Conservation (phyloP, 768 basidiomycete genomes). For the Xanthoconium stramineum region DNA sequence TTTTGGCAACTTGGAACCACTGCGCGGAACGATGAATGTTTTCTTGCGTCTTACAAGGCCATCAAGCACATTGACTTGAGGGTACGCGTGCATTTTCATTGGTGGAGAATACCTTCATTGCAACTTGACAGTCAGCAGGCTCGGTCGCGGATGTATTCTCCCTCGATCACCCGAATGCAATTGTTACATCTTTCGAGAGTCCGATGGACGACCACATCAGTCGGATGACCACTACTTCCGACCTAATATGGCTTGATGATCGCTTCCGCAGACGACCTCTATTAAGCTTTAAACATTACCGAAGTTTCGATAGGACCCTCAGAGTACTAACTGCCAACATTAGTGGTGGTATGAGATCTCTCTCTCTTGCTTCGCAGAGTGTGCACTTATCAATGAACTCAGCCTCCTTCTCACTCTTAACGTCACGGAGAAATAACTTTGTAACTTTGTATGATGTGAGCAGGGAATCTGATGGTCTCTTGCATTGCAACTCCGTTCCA, state of each 20-base stretch:
- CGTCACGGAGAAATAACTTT: conserved; percentile 56
- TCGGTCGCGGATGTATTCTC: conserved; percentile 34
- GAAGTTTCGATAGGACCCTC: conserved; percentile 60
- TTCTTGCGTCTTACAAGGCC: conserved; percentile 45
- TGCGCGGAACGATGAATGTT: conserved; percentile 34
- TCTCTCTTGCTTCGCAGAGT: not conserved
- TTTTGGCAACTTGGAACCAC: conserved; percentile 56
- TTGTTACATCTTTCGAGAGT: conserved; percentile 56
- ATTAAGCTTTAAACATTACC: conserved; percentile 57
- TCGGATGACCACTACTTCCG: conserved; percentile 55
- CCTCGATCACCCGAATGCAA: conserved; percentile 31
- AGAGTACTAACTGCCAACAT: conserved; percentile 38
- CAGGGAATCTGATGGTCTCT: conserved; percentile 34
- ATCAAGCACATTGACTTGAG: conserved; percentile 53
- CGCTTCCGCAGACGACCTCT: conserved; percentile 57
- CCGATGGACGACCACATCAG: conserved; percentile 41
- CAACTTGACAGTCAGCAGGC: conserved; percentile 29
- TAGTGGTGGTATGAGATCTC: conserved; percentile 27
- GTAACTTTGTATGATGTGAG: conserved; percentile 65
- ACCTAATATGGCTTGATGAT: conserved; percentile 69
- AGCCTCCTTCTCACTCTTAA: conserved; percentile 56
- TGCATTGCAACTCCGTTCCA: conserved; percentile 46
- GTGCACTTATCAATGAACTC: conserved; percentile 1
- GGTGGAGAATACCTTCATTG: conserved; percentile 4
- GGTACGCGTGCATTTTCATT: conserved; percentile 35